Evolutionary conservation across 495 filamentous ascomycete species (phyloP), one percentile per base, ranked within the genome.

Genomic region (Tuber melanosporum): DNA sequence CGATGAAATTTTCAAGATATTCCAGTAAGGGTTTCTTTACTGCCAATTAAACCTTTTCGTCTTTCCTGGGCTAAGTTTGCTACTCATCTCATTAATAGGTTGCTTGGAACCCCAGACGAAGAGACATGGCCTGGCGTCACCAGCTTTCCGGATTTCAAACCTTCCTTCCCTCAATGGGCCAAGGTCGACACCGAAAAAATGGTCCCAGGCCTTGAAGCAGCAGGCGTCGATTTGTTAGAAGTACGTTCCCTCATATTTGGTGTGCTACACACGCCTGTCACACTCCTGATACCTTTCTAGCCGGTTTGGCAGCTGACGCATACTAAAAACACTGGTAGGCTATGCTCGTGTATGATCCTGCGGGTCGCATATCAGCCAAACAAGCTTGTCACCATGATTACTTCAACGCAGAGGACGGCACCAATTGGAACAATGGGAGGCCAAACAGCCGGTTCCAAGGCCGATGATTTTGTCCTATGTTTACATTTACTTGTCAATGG

Each of bases 1-100:
- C 85, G 95, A 99, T 81, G 96, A 99, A 86, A 98, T 99, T 81
- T 98, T 98, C 88, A 98, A 97, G 86, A 99, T 98, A 81, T 99
- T 99, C 90, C 89, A 91, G 94, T 95, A 86, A 80, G 90, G 85
- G 71, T 69, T 43, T 57, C 47, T 41, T 76, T 41, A 41, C 47
- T 36, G 41, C 26, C 73, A 72, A 57, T 73, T 74, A 9, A 77
- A 69, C 57, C 17, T 32, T 71, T 57, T 52, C 19, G 20, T 73
- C 20, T 49, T 46, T 45, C 49, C 52, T 46, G 49, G 19, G 14
- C 45, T 69, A 69, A 76, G 49, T 22, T 79, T 26, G 73, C 39
- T 79, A 19, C 43, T 22, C 9, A 70, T 43, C 52, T 22, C 46
- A 32, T 47, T 46, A 26, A 10, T 82, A 97, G 95, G 74, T 85